Evolutionary conservation across 768 basidiomycete species (phyloP).

Genomic region (Podaxis carcinomalis): DNA sequence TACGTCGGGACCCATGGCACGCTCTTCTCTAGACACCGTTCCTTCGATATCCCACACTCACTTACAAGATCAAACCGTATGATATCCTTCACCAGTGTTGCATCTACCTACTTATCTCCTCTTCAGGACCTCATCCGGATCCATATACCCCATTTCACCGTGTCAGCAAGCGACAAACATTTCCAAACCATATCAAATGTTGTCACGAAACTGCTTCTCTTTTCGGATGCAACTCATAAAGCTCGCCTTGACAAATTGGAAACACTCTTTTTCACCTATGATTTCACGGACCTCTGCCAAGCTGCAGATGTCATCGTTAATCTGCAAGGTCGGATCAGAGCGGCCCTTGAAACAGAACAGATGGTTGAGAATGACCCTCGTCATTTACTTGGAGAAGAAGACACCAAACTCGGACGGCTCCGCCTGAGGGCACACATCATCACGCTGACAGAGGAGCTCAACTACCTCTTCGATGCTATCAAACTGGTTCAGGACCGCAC

Average conservation of each 20-base stretch:
- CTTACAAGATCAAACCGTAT: constrained; percentile 31
- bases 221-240: constrained; percentile 83
- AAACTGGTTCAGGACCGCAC: constrained; percentile 76
- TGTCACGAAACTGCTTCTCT: constrained; percentile 83
- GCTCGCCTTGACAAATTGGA: constrained; percentile 74
- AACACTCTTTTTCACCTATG: constrained; percentile 80
- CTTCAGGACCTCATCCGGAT: constrained; percentile 76
- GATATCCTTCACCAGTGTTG: neutral
- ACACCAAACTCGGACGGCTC: constrained; percentile 47
- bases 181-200: constrained; percentile 85
- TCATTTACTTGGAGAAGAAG: constrained; percentile 38
- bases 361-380: constrained; percentile 34
- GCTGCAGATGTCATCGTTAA: constrained; percentile 68
- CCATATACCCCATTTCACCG: constrained; percentile 81
- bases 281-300: constrained; percentile 73
- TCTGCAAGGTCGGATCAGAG: constrained; percentile 71
- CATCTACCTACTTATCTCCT: neutral
- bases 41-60: constrained; percentile 20
- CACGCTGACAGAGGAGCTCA: constrained; percentile 72
- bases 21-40: constrained; percentile 32
- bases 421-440: constrained; percentile 71
- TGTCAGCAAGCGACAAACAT: constrained; percentile 78
- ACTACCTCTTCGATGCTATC: constrained; percentile 82
- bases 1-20: constrained; percentile 42
- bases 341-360: constrained; percentile 48